phyloP scores from a whole-genome alignment of 768 basidiomycete genomes.

The Suillus discolor region DNA sequence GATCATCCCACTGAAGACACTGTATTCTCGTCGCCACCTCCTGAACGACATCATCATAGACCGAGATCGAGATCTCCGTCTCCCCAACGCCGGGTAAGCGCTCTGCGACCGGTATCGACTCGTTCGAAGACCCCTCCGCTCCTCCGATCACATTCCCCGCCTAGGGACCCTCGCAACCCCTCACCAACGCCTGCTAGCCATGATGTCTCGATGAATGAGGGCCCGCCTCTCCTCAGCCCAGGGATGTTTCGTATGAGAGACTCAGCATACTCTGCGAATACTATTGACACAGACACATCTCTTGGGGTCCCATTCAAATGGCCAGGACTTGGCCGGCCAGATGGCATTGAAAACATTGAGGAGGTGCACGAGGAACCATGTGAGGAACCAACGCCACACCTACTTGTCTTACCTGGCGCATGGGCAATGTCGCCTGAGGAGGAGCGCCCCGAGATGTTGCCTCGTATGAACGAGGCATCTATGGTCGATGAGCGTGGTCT shows the following conservation, averaged over 20 bases:
- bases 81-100: conserved; percentile 27
- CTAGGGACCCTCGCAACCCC: conserved; percentile 27
- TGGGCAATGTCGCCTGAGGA: conserved; percentile 59
- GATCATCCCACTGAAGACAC: conserved; percentile 22
- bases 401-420: conserved; percentile 51
- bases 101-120: conserved; percentile 36
- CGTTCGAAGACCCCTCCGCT: conserved; percentile 45
- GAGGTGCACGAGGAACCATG: conserved; percentile 34
- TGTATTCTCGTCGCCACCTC: conserved; percentile 12
- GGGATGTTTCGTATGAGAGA: conserved; percentile 61
- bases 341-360: conserved; percentile 40
- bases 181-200: conserved; percentile 23
- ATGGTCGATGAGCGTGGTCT: conserved; percentile 29
- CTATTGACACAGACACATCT: conserved; percentile 44
- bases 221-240: conserved; percentile 49
- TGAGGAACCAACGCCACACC: conserved; percentile 25
- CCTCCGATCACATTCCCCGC: conserved; percentile 29
- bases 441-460: conserved; percentile 38
- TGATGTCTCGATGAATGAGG: conserved; percentile 24
- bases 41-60: conserved; percentile 19
- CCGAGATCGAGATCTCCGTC: conserved; percentile 26
- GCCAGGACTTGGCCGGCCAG: conserved; percentile 49
- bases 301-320: conserved; percentile 62
- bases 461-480: conserved; percentile 21
- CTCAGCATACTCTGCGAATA: conserved; percentile 58